A percentile compares a stretch with the other conserved stretches of the same genome.
Conservation (phyloP, 208 protist species). For the Trypanosoma mega region DNA sequence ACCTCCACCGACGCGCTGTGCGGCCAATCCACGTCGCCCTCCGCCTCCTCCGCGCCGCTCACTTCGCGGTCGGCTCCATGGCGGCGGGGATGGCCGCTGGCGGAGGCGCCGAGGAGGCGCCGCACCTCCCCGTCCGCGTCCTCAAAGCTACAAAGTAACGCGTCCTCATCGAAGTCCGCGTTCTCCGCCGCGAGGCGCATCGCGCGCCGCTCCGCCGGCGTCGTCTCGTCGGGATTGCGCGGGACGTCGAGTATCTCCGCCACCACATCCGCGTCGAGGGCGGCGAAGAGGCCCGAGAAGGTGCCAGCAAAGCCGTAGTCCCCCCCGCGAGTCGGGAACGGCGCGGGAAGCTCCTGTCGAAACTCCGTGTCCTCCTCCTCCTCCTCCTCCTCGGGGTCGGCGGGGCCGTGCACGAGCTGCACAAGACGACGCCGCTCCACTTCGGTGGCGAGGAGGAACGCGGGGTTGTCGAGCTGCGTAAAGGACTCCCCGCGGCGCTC, state of each 20-base stretch:
- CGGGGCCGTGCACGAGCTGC: slow-evolving; percentile 28
- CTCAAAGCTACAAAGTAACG: slow-evolving; percentile 61
- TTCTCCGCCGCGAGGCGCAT: slow-evolving; percentile 49
- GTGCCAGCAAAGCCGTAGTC: slow-evolving; percentile 83
- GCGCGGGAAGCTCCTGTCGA: slow-evolving; percentile 36
- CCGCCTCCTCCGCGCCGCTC: slow-evolving; percentile 49
- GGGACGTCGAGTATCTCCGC: slow-evolving; percentile 60
- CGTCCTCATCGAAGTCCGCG: slow-evolving; percentile 70
- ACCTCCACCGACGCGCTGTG: slow-evolving; percentile 40
- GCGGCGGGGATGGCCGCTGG: slow-evolving; percentile 51
- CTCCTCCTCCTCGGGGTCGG: slow-evolving; percentile 22
- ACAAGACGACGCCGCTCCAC: slow-evolving; percentile 61
- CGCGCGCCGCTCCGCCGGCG: slow-evolving; percentile 41
- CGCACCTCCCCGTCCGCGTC: slow-evolving; percentile 73
- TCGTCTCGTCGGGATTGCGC: slow-evolving; percentile 46
- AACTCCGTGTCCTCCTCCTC: slow-evolving; percentile 77
- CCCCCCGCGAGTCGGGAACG: not conserved
- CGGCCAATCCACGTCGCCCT: slow-evolving; percentile 36
- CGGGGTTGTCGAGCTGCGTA: slow-evolving; percentile 82
- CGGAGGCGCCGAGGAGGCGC: slow-evolving; percentile 56
- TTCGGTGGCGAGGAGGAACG: slow-evolving; percentile 82
- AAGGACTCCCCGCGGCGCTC: slow-evolving; percentile 61
- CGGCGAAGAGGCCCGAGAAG: slow-evolving; percentile 73
- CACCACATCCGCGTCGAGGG: slow-evolving; percentile 52
- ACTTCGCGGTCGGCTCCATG: slow-evolving; percentile 2